Percentiles rank a stretch among this genome's conserved stretches.
phyloP scores from a whole-genome alignment of 2,329 filamentous ascomycete genomes.

The Pseudogymnoascus sp. region DNA sequence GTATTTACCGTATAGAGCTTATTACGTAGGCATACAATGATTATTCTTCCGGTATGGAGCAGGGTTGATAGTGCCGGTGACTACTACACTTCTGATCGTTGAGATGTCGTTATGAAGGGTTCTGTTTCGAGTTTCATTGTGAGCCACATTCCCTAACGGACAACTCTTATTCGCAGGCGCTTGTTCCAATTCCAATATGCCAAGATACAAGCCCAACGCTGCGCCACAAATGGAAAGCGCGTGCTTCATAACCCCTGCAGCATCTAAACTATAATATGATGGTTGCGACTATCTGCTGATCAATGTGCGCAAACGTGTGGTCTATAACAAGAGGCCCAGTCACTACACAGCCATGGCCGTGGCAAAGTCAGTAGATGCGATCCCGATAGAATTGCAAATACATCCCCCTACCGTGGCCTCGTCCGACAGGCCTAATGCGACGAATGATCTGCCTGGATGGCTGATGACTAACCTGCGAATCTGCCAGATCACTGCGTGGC shows the following conservation, averaged over 20 bases:
- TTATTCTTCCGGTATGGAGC: neutral
- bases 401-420: neutral
- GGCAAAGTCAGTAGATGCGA: neutral
- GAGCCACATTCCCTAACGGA: neutral
- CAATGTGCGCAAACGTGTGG: neutral
- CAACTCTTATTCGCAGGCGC: neutral
- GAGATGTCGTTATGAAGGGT: neutral
- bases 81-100: neutral
- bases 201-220: neutral
- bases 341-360: neutral
- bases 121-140: neutral
- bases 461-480: neutral
- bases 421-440: neutral
- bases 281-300: neutral
- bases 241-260: neutral
- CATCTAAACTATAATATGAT: neutral
- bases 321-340: neutral
- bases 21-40: neutral
- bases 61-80: neutral
- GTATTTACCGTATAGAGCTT: neutral
- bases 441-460: neutral
- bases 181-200: neutral
- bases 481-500: neutral
- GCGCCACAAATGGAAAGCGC: neutral
- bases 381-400: neutral